These are phyloP conservation scores for Ganoderma lucidum DNA, from an alignment of 1,284 basidiomycete species.

Conservation along the genomic window DNA sequence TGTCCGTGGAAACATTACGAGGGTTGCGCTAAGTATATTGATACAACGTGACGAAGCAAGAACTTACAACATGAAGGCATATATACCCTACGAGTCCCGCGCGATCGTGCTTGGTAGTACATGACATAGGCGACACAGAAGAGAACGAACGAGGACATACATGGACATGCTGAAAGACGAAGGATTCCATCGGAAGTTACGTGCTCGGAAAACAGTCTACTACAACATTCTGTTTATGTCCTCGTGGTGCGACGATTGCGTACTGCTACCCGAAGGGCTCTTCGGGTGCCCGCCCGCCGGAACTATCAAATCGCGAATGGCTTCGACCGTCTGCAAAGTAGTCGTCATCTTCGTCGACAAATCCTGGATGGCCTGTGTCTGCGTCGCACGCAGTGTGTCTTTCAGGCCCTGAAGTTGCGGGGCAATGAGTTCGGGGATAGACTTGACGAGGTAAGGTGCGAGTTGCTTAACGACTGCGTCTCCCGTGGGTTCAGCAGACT, in stretches of 20 bases:
- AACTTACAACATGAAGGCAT: background rate
- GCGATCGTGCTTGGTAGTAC: background rate
- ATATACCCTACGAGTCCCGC: background rate
- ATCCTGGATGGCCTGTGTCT: conserved; percentile 21
- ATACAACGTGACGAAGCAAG: background rate
- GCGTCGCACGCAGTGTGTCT: conserved; percentile 19
- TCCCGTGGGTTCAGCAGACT: conserved; percentile 11
- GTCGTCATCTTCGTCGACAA: conserved; percentile 25
- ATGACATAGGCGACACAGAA: background rate
- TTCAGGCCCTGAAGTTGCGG: conserved; percentile 25
- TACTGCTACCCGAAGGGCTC: background rate
- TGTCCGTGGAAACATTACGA: background rate
- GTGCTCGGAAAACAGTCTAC: background rate
- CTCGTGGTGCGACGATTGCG: background rate
- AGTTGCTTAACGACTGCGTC: conserved; percentile 23
- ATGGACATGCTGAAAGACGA: background rate
- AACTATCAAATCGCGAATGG: conserved; percentile 19
- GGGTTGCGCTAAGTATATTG: background rate
- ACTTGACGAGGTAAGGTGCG: conserved; percentile 18
- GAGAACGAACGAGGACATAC: background rate
- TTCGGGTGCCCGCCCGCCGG: background rate
- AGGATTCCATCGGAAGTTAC: background rate
- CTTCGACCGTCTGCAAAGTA: conserved; percentile 23
- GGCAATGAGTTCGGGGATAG: conserved; percentile 23
- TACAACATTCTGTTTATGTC: background rate